phyloP scores from a whole-genome alignment of 441 rosid species.

The Lepidium campestre region DNA sequence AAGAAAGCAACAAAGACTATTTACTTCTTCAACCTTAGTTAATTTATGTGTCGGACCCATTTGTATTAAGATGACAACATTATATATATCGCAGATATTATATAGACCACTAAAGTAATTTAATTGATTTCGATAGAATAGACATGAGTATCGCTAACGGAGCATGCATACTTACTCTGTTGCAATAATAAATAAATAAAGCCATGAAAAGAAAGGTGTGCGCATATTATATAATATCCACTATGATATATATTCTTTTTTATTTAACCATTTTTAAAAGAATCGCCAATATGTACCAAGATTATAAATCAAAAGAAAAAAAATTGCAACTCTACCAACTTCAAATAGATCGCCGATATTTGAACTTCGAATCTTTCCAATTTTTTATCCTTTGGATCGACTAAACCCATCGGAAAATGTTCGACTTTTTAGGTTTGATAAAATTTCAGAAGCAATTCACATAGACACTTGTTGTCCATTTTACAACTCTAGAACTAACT shows the following conservation, averaged over 20 bases:
- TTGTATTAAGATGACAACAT: not conserved
- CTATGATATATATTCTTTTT: not conserved
- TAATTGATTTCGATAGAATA: not conserved
- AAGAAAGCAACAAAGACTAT: not conserved
- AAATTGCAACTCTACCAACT: too few relatives aligned
- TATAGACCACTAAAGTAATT: not conserved
- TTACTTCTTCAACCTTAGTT: not conserved
- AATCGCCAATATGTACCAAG: too few relatives aligned
- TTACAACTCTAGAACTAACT: too few relatives aligned
- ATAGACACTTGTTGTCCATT: too few relatives aligned
- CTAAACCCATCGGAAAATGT: too few relatives aligned
- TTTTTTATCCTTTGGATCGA: too few relatives aligned
- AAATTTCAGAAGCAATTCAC: too few relatives aligned
- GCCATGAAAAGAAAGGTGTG: not conserved
- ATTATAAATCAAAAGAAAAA: too few relatives aligned
- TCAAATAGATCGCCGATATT: too few relatives aligned
- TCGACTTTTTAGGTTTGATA: too few relatives aligned
- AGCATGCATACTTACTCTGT: not conserved
- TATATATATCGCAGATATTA: not conserved
- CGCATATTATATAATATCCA: not conserved
- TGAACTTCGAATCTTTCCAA: too few relatives aligned
- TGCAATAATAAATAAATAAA: not conserved
- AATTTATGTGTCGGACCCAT: not conserved
- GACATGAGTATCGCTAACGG: not conserved
- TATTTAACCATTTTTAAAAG: too few relatives aligned